Base-by-base conservation (phyloP, 2,329 filamentous ascomycete species). In the Cryphonectria nitschkei region DNA sequence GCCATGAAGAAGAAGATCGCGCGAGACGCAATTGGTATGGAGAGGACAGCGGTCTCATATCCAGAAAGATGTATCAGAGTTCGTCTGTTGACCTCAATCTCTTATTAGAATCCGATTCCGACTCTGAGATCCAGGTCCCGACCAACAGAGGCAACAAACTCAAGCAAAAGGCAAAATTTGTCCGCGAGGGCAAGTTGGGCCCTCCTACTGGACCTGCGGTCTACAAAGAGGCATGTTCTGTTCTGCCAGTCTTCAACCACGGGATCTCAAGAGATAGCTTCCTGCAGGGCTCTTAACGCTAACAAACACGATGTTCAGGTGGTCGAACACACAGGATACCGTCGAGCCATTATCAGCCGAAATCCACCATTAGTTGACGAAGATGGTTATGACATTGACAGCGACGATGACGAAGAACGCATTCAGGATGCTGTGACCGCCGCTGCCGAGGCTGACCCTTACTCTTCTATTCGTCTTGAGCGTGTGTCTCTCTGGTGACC, bases 91-190 rank as follows among this genome's bases (percentile, higher is more conserved):
- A 41, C 68, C 70, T 75, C 77, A 73, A 74, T 69, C 32, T 64
- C 65, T 62, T 68, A 70, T 54, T 81, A 94, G 93, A 93, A 73
- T 93, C 90, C 75, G 93, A 95, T 79, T 93, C 92, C 71, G 93
- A 95, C 80, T 89, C 90, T 72, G 87, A 89, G 68, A 90, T 94
- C 76, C 86, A 90, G 72, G 85, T 87, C 75, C 88, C 87, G 75
- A 91, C 89, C 70, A 94, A 94, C 80, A 90, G 92, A 77, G 92
- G 92, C 73, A 89, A 93, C 80, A 95, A 95, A 79, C 84, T 95
- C 62, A 93, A 94, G 84, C 92, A 89, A 79, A 87, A 89, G 76
- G 90, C 93, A 61, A 87, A 89, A 75, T 93, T 93, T 78, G 87
- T 92, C 62, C 90, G 88, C 75, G 86, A 90, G 77, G 92, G 92